Base-by-base conservation (phyloP, 305 asterid genomes). In the Striga hermonthica region DNA sequence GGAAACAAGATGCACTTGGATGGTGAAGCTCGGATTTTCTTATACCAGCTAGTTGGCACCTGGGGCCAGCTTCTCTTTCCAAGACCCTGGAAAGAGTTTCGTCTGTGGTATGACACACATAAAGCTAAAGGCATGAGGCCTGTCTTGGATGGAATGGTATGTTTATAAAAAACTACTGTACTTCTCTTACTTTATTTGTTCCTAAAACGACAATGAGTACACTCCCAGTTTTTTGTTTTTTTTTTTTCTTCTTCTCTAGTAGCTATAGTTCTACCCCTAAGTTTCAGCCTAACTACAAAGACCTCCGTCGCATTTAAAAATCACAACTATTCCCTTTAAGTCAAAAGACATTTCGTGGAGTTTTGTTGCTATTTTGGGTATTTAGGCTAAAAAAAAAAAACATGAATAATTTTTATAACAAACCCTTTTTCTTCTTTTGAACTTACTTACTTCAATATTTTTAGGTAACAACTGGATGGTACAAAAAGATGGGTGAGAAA, bases 31-130 rank as follows among this genome's bases (percentile, higher is more conserved):
- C 85, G 43, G 67, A 71, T 86, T 63, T 86, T 89, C 75, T 76
- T 89, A 79, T 89, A 89, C 68, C 92, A 86, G 79, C 82, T 89
- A 39, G 92, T 89, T 65, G 96, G 95, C 61, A 86, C 96, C 13
- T 89, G 96, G 96, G 96, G 96, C 12, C 95, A 86, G 79, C 96
- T 89, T 75, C 74, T 89, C 52, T 89, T 89, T 77, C 96, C 96
- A 16, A 75, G 76, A 69, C 95, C 88, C 47, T 86, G 96, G 95
- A 89, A 86, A 72, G 96, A 89, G 73, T 89, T 89, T 52, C 92
- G 92, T 45, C 55, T 84, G 54, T 89, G 96, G 96, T 84, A 86
- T 61, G 90, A 86, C 67, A 31, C 54, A 3, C 90, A 84, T 72
- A 86, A 86, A 70, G 80, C 90, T 44, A 83, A 84, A 74, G 84